Evolutionary conservation across 1,284 basidiomycete species (phyloP).

Genomic region (Phaffia rhodozyma): DNA sequence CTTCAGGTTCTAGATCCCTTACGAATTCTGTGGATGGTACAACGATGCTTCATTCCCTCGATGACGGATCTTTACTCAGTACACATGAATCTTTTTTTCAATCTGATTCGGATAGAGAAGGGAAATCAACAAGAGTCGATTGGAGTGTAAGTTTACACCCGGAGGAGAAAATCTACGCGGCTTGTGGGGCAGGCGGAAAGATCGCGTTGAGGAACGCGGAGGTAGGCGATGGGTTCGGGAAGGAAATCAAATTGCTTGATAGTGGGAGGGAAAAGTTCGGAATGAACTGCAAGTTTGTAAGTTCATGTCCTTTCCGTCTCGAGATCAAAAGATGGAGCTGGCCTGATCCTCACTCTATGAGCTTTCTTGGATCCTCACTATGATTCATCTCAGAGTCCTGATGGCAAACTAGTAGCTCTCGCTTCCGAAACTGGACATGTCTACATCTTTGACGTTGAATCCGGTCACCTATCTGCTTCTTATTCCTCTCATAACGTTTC

Average conservation of each 20-base stretch:
- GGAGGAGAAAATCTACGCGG: slow-evolving; percentile 55
- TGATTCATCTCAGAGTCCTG: slow-evolving; percentile 56
- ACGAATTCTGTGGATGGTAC: slow-evolving; percentile 71
- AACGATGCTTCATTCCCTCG: slow-evolving; percentile 57
- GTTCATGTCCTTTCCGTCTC: slow-evolving; percentile 29
- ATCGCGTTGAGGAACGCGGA: slow-evolving; percentile 38
- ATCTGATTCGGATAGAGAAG: slow-evolving; percentile 44
- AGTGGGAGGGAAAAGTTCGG: slow-evolving; percentile 68
- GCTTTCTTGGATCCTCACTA: not conserved
- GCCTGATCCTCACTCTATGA: not conserved
- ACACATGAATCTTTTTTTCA: slow-evolving; percentile 58
- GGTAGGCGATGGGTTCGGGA: slow-evolving; percentile 41
- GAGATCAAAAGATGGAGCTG: slow-evolving; percentile 9
- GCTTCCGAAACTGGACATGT: slow-evolving; percentile 70
- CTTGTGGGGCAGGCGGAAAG: slow-evolving; percentile 62
- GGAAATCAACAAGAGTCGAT: slow-evolving; percentile 34
- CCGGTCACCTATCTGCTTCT: slow-evolving; percentile 49
- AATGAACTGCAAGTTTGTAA: slow-evolving; percentile 62
- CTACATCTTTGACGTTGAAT: slow-evolving; percentile 62
- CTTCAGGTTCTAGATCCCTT: slow-evolving; percentile 50
- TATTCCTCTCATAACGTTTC: slow-evolving; percentile 68
- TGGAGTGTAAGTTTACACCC: slow-evolving; percentile 74
- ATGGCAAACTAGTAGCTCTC: slow-evolving; percentile 63
- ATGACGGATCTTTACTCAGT: slow-evolving; percentile 45
- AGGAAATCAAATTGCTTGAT: slow-evolving; percentile 38